These are phyloP conservation scores for Astrocystis sublimbata DNA, from an alignment of 495 filamentous ascomycete genomes.

Conservation along the genomic window DNA sequence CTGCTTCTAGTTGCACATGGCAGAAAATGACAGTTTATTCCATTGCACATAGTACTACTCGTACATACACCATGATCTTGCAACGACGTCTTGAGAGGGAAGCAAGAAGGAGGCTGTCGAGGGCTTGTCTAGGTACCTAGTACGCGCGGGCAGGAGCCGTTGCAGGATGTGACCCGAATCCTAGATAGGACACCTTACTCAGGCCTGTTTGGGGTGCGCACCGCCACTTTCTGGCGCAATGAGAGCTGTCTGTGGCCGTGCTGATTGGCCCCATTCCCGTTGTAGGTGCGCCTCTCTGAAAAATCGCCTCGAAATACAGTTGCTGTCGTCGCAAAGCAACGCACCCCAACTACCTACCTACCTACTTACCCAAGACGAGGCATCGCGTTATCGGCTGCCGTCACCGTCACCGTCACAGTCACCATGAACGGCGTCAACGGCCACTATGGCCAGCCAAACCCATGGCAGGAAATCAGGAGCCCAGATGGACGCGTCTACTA, in stretches of 20 bases:
- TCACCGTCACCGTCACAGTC: slow-evolving; percentile 60
- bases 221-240: neutral
- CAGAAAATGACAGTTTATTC: neutral
- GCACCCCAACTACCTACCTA: neutral
- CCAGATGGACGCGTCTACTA: slow-evolving; percentile 89
- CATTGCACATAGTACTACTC: too few species aligned
- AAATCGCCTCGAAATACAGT: slow-evolving; percentile 11
- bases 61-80: neutral
- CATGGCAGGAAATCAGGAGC: slow-evolving; percentile 85
- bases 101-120: neutral
- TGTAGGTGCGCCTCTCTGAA: neutral
- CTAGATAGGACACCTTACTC: too few species aligned
- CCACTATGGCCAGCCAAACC: slow-evolving; percentile 51
- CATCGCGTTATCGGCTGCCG: slow-evolving; percentile 35
- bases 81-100: neutral
- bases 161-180: too few species aligned
- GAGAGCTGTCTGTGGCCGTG: neutral
- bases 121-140: too few species aligned
- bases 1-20: neutral
- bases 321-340: neutral
- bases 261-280: neutral
- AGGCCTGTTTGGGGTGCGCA: too few species aligned
- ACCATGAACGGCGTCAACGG: slow-evolving; percentile 64
- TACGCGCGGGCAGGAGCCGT: too few species aligned
- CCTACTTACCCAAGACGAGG: neutral